Base-by-base conservation (phyloP, 2,329 filamentous ascomycete species). In the Aspergillus brunneoviolaceus region DNA sequence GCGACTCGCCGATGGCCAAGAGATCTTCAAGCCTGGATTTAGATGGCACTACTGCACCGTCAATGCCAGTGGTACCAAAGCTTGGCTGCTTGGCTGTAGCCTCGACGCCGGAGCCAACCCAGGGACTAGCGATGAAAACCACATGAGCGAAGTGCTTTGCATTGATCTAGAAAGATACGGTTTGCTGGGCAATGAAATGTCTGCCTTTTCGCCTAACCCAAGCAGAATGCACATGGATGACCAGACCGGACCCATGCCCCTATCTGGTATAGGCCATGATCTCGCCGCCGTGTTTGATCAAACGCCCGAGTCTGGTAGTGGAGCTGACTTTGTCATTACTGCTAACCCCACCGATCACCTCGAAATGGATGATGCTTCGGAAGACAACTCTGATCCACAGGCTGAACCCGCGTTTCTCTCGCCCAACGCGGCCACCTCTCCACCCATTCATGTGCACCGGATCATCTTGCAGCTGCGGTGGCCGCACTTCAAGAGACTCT, bases 11-110 rank as follows among this genome's bases (percentile, higher is more conserved):
- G 94, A 97, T 70, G 95, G 95, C 3, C 89, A 91, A 53, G 95
- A 99, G 72, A 89, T 99, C 35, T 99, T 97, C 78, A 90, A 90
- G 67, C 82, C 87, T 0, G 91, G 90, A n/a, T 98, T 95, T 74
- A 87, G 94, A 61, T 99, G 95, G 95, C 94, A 98, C 75, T 99
- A 99, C 73, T 98, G 95, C 74, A 96, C 92, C 3, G 90, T 97
- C 77, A 96, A 97, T 72, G 89, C 95, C 62, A 91, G 96, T 69
- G 94, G 94, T 5, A 97, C 95, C 6, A 96, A 96, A 73, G 95
- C 92, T 7, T 99, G 95, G 93, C 82, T 99, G 25, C 83, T 99
- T n/a, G 95, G 95, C 9, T 97, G 92, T 70, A 90, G 90, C 2
- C 89, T 90, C 3, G 92, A 96, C 47, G 79, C 83, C 19, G 81